Percentiles rank a stretch among this genome's conserved stretches.
Evolutionary conservation across 2,329 filamentous ascomycete species (phyloP).

Genomic region (Arthrinium puccinioides): DNA sequence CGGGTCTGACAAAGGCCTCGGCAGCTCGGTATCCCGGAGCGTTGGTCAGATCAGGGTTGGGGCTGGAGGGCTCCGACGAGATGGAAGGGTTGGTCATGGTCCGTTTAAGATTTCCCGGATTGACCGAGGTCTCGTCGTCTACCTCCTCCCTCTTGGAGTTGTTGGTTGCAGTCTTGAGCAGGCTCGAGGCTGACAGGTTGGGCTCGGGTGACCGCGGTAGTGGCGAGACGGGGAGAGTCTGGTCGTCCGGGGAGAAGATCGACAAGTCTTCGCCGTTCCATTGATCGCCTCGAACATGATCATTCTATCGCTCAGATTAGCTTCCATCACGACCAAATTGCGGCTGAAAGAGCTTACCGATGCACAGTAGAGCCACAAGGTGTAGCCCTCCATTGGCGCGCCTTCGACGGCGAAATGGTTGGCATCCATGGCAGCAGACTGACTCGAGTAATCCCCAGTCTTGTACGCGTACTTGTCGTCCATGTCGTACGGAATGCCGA

Average conservation of each 20-base stretch:
- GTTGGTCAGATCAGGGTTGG: conserved; percentile 51
- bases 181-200: conserved; percentile 40
- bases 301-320: too few species aligned
- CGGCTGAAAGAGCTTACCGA: conserved; percentile 55
- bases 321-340: too few species aligned
- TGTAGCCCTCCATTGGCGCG: conserved; percentile 74
- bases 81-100: conserved; percentile 64
- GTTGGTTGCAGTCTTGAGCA: conserved; percentile 30
- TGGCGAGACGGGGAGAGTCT: conserved; percentile 45
- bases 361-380: conserved; percentile 79
- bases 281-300: conserved; percentile 80
- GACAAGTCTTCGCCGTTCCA: conserved; percentile 98
- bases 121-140: conserved; percentile 53
- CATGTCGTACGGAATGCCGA: conserved; percentile 98
- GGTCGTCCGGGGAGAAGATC: conserved; percentile 81
- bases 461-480: conserved; percentile 93
- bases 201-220: conserved; percentile 33
- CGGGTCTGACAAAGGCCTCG: conserved; percentile 86
- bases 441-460: conserved; percentile 90
- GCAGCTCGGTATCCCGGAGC: conserved; percentile 76
- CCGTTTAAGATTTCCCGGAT: conserved; percentile 67
- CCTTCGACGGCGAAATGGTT: conserved; percentile 92
- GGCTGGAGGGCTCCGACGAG: conserved; percentile 45
- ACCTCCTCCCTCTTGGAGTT: conserved; percentile 27
- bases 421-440: conserved; percentile 87